These are phyloP conservation scores for Elsinoe fawcettii DNA, from an alignment of 2,329 filamentous ascomycete genomes.

Conservation along the genomic window DNA sequence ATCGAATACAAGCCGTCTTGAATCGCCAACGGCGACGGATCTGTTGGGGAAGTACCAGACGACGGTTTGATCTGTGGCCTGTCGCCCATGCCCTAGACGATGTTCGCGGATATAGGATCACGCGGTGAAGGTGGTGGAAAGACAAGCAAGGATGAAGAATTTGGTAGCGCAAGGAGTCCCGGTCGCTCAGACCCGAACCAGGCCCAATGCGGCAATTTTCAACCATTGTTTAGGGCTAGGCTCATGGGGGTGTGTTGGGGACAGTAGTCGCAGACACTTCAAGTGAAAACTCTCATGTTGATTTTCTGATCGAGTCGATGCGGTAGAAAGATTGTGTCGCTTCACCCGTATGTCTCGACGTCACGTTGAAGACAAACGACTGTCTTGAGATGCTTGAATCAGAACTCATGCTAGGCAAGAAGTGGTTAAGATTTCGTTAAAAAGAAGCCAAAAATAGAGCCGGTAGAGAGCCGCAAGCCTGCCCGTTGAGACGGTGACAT, in stretches of 20 bases:
- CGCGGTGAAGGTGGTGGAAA: background rate
- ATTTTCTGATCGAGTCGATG: background rate
- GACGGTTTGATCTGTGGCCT: background rate
- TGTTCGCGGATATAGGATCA: background rate
- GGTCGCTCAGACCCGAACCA: background rate
- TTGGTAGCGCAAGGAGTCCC: no score
- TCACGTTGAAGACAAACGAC: background rate
- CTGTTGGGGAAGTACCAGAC: background rate
- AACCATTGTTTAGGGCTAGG: background rate
- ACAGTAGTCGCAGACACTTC: background rate
- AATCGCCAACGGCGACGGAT: background rate
- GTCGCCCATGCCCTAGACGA: background rate
- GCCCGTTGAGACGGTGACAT: background rate
- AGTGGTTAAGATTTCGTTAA: background rate
- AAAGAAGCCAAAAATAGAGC: slow-evolving; percentile 2
- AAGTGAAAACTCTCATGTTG: background rate
- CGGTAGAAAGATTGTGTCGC: background rate
- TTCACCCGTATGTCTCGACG: background rate
- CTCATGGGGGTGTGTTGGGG: background rate
- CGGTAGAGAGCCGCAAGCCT: background rate
- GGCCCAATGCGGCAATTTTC: background rate
- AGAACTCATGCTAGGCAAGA: background rate
- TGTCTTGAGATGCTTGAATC: background rate
- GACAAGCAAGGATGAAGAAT: background rate
- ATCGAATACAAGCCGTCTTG: background rate